Conservation (phyloP, 805 yeast species). For the Ogataea pignaliae region DNA sequence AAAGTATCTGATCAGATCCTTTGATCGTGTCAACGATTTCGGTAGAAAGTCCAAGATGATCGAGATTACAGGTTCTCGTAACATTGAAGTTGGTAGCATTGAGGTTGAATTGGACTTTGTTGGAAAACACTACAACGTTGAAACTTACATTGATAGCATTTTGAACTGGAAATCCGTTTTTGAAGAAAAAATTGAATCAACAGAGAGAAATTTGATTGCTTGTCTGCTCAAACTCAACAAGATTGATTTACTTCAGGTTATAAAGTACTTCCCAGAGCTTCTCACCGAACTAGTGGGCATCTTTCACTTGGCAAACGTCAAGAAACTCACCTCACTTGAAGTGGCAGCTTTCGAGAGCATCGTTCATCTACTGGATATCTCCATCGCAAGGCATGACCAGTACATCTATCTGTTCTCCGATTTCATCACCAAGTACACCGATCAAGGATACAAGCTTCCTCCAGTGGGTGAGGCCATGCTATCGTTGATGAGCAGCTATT, state of each 20-base stretch:
- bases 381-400: constrained; percentile 63
- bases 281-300: constrained; percentile 37
- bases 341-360: constrained; percentile 46
- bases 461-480: constrained; percentile 48
- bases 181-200: constrained; percentile 36
- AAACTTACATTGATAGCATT: constrained; percentile 48
- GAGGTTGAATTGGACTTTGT: constrained; percentile 61
- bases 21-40: constrained; percentile 31
- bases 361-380: constrained; percentile 56
- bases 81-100: constrained; percentile 37
- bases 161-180: constrained; percentile 48
- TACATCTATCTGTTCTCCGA: constrained; percentile 53
- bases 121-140: constrained; percentile 64
- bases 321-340: constrained; percentile 24
- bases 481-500: constrained; percentile 40
- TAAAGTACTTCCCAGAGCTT: constrained; percentile 60
- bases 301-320: constrained; percentile 18
- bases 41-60: constrained; percentile 38
- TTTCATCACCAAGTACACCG: constrained; percentile 33
- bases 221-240: constrained; percentile 47
- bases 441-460: constrained; percentile 33
- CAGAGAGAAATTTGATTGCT: constrained; percentile 40
- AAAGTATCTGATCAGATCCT: constrained; percentile 36
- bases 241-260: constrained; percentile 47
- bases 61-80: constrained; percentile 37